Base-by-base conservation (phyloP, 2,329 filamentous ascomycete genomes). In the Hymenoscyphus repandus region DNA sequence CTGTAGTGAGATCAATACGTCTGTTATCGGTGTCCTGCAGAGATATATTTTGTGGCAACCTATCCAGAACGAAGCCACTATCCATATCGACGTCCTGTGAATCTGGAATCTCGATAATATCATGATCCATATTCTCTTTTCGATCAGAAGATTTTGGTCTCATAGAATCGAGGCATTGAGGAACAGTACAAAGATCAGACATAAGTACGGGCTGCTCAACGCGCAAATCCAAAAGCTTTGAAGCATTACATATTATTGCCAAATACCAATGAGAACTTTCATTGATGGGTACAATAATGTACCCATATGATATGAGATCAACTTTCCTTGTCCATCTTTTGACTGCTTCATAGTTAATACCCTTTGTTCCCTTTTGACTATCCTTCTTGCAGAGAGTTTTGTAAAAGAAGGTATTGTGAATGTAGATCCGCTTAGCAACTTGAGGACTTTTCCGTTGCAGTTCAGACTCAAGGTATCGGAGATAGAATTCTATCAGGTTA, bases 371-470 rank as follows among this genome's bases (percentile, higher is more conserved):
- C 13, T 27, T 27, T 13, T 22, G 13, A 41, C 17, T 36, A 5
- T 20, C 18, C 13, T 10, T 7, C 13, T 10, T 7, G 13, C 34
- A 31, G 17, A 47, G 32, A 3, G 9, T 32, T 27, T 13, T 41
- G 27, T 13, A 47, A 17, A 47, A 47, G 22, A 47, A 47, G n/a
- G 45, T 47, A 41, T 47, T 47, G n/a, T 17, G 18, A 18, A 47
- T 32, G 20, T 47, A 33, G 22, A 47, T 33, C 1, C 36, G 34
- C 5, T 31, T 15, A 2, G 20, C n/a, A 13, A 39, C 15, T 18
- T 47, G 11, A 15, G 45, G 45, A 13, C 12, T 20, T 3, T n/a
- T 20, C n/a, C 34, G 30, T 22, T 47, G n/a, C 12, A 40, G 22
- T 15, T 36, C 12, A 17, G 18, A 2, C 37, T 47, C 36, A 10